Base-by-base conservation (phyloP, 2,329 filamentous ascomycete species). In the Delphinella strobiligena region DNA sequence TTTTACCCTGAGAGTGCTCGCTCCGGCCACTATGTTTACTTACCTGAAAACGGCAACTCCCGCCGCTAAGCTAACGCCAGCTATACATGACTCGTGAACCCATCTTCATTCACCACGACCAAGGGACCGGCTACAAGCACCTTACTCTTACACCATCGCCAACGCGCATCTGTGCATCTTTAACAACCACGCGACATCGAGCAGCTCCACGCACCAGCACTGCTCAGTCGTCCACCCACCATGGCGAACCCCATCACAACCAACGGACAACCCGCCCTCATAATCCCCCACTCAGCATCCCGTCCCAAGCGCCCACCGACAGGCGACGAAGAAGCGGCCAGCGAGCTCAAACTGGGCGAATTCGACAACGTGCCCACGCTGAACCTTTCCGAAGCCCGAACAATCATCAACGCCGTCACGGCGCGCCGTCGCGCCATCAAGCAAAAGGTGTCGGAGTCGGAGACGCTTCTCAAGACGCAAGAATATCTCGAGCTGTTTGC, bases 401-500 rank as follows among this genome's bases (percentile, higher is more conserved):
- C 94, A 37, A 82, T 98, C 55, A 85, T 98, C 54, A 89, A 89
- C 56, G 87, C 87, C 46, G 80, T 95, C 36, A 76, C 51, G 31
- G 42, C 48, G 19, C 41, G 40, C 34, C 38, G 48, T 24, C 33
- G 39, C 24, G 34, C 34, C 19, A 35, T 40, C 31, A 43, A 44
- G 41, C 40, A 43, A 29, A 43, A 40, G 16, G 38, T 41, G 27
- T 19, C 31, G 5, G 42, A 49, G 36, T 42, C 33, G 24, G 47
- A 49, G 55, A 87, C 88, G 61, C 72, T 94, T 41, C 78, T 76
- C 47, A 88, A 93, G 61, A 95, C 89, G 18, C 74, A 87, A 49
- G 85, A 88, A 56, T 96, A 98, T 63, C 77, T 96, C 39, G 87
- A 94, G 53, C 79, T 87, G 47, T 98, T 98, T 63, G 82, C 88